Evolutionary conservation across 352 stramenopile genomes (phyloP), one percentile per base, ranked within the genome.

Genomic region (Globisporangium irregulare): DNA sequence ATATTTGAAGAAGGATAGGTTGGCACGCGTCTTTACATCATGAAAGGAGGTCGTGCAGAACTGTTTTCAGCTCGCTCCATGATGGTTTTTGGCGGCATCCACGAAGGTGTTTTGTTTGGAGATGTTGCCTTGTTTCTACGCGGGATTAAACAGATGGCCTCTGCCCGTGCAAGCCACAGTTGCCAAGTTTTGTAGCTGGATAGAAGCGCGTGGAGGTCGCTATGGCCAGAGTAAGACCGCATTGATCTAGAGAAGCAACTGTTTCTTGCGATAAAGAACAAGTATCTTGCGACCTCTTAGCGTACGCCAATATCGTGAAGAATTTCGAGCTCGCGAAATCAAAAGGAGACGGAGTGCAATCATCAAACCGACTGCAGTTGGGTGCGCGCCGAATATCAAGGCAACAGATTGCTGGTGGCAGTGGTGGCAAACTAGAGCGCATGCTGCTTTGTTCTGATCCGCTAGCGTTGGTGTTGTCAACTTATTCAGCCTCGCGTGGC

Each of bases 381-480:
- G 51, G 9, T 34, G n/a, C 51, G 8, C 25, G 10, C 15, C 24
- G 10, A 24, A 9, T 57, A 12, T 57, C 51, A 34, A 34, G 51
- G 18, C 51, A 57, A 20, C 22, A 57, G 1, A 57, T 57, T 20
- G 22, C 24, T 32, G 51, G 24, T 34, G 51, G 51, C 3, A 57
- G 22, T 20, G 51, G 51, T 20, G 51, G 51, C 51, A 57, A 57
- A 32, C 24, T 57, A 15, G 51, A 57, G 24, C 51, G 51, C 8
- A 57, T 57, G 22, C 51, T 57, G 4, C 24, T 57, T 32, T 57
- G 51, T 25, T 57, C 51, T 34, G 51, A 57, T 9, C 51, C 24
- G 14, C 24, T 32, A 29, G 50, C 50, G 50, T 32, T 56, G 50
- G 24, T n/a, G 51, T 24, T 57, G 22, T 36, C 51, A 29, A 57